Evolutionary conservation across 768 basidiomycete species (phyloP).

Genomic region (Tricholoma furcatifolium): DNA sequence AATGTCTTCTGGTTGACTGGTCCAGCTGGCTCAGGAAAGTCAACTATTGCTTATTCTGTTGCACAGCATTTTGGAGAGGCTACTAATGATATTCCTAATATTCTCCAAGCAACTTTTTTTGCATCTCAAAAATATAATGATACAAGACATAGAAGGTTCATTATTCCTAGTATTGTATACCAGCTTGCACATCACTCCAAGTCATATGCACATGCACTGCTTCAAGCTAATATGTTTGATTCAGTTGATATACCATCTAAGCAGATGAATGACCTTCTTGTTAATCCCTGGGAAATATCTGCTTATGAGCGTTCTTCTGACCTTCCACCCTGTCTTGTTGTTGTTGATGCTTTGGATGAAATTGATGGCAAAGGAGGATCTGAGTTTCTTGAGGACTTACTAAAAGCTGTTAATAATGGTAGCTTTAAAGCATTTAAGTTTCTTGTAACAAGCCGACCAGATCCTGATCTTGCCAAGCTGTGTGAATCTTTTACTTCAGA

Average conservation of each 20-base stretch:
- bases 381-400: slow-evolving; percentile 4
- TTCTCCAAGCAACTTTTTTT: slow-evolving; percentile 26
- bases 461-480: slow-evolving; percentile 9
- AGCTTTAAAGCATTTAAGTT: slow-evolving; percentile 19
- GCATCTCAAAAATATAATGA: slow-evolving; percentile 24
- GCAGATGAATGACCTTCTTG: slow-evolving; percentile 19
- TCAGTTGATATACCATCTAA: background rate
- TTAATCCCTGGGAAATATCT: slow-evolving; percentile 19
- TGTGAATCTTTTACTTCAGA: slow-evolving; percentile 16
- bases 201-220: background rate
- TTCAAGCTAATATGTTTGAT: slow-evolving; percentile 1
- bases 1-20: slow-evolving; percentile 8
- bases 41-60: slow-evolving; percentile 26
- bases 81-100: background rate
- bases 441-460: slow-evolving; percentile 21
- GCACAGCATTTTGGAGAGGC: slow-evolving; percentile 16
- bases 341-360: slow-evolving; percentile 12
- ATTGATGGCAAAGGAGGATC: slow-evolving; percentile 12
- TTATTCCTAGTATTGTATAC: slow-evolving; percentile 19
- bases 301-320: background rate
- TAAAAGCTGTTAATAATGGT: background rate
- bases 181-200: background rate
- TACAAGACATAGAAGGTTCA: slow-evolving; percentile 11
- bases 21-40: slow-evolving; percentile 16
- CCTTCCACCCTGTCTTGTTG: slow-evolving; percentile 9